These are phyloP conservation scores for Neurospora sp. DNA, from an alignment of 2,329 filamentous ascomycete genomes.

Conservation along the genomic window DNA sequence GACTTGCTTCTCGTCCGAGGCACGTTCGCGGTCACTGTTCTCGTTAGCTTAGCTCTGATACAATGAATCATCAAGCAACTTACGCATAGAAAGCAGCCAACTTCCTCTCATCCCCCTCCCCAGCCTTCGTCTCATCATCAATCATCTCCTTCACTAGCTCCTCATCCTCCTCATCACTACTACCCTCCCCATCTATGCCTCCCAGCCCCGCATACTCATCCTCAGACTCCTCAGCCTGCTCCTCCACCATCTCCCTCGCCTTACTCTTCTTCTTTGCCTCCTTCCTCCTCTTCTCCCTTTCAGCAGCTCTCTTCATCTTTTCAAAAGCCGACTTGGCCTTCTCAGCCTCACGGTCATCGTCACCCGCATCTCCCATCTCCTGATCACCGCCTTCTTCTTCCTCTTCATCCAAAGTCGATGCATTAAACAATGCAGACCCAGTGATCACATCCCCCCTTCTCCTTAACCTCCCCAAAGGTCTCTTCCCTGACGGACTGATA, in stretches of 20 bases:
- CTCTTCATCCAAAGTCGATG: conserved; percentile 35
- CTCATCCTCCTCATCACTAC: conserved; percentile 60
- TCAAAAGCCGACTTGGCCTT: conserved; percentile 46
- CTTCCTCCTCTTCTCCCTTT: conserved; percentile 38
- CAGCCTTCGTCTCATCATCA: conserved; percentile 65
- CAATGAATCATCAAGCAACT: conserved; percentile 29
- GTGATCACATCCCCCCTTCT: conserved; percentile 19
- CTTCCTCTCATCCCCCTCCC: conserved; percentile 69
- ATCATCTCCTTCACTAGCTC: conserved; percentile 73
- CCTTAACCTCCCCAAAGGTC: conserved; percentile 46
- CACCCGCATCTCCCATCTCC: conserved; percentile 3
- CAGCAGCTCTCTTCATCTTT: conserved; percentile 57
- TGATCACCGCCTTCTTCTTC: conserved; percentile 21
- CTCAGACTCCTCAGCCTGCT: conserved; percentile 94
- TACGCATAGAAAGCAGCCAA: conserved; percentile 84
- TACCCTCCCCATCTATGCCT: conserved; percentile 79
- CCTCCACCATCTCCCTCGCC: conserved; percentile 78
- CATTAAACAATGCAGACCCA: conserved; percentile 21
- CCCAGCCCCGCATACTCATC: conserved; percentile 95
- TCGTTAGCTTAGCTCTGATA: conserved; percentile 2
- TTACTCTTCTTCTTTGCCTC: conserved; percentile 73
- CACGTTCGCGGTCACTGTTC: conserved; percentile 64
- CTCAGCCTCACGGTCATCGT: conserved; percentile 21
- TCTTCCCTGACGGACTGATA: conserved; percentile 12
- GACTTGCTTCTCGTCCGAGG: conserved; percentile 74